Evolutionary conservation across 495 filamentous ascomycete species (phyloP).

Genomic region (Bacidia gigantensis): DNA sequence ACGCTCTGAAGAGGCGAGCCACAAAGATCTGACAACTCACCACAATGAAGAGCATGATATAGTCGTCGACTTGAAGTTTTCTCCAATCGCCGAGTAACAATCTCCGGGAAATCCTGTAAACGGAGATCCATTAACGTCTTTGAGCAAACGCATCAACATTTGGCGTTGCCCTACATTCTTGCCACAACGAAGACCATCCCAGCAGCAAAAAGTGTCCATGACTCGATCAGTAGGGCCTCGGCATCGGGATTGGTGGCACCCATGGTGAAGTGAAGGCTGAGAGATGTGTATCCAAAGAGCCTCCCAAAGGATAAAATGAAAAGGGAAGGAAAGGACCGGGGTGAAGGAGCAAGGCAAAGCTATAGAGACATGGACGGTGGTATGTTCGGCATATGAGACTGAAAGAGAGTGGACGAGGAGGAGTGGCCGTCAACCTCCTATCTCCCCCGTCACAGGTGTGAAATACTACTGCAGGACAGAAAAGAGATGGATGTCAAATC

Average conservation of each 20-base stretch:
- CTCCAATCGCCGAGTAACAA: conserved; percentile 32
- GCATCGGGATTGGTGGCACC: conserved; percentile 5
- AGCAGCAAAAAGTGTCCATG: conserved; percentile 15
- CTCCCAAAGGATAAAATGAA: background rate
- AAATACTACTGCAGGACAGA: background rate
- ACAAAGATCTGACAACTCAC: conserved; percentile 19
- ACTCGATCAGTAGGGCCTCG: conserved; percentile 12
- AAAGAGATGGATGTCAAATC: background rate
- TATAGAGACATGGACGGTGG: background rate
- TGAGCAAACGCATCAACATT: background rate
- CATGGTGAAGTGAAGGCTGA: background rate
- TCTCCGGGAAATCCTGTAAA: conserved; percentile 19
- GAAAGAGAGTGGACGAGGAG: background rate
- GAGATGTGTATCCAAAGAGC: background rate
- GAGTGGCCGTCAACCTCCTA: background rate
- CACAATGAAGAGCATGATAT: conserved; percentile 35
- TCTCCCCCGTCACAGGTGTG: background rate
- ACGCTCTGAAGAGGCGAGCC: background rate
- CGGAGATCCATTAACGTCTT: background rate
- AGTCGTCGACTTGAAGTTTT: conserved; percentile 40
- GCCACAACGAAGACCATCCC: conserved; percentile 5
- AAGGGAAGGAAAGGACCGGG: background rate
- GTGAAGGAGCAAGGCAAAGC: background rate
- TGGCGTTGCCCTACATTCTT: conserved; percentile 8
- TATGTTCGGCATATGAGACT: background rate